These are phyloP conservation scores for Arthrobotrys musiformis DNA, from an alignment of 2,329 filamentous ascomycete species.

Conservation along the genomic window DNA sequence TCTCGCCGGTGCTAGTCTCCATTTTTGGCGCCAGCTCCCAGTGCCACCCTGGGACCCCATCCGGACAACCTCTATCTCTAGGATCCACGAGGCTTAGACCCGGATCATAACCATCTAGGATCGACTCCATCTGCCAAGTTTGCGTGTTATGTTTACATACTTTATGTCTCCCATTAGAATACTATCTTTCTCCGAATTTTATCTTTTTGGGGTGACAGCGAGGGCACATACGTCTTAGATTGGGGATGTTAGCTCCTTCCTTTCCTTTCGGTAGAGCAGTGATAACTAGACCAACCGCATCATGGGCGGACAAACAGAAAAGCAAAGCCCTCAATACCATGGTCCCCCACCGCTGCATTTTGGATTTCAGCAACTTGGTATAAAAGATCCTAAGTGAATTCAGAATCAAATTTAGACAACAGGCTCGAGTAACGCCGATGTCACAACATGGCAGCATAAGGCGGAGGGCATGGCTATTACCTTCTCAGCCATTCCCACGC, in stretches of 20 bases:
- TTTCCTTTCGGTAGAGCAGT: conserved; percentile 7
- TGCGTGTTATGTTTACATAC: conserved; percentile 7
- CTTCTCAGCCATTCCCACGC: no score
- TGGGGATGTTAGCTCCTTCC: not conserved
- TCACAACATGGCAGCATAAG: no score
- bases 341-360: no score
- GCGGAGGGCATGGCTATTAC: no score
- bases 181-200: no score
- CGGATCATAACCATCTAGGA: not conserved
- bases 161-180: not conserved
- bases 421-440: no score
- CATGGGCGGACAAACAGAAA: not conserved
- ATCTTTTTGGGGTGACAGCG: not conserved
- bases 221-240: conserved; percentile 9
- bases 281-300: conserved; percentile 4
- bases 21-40: conserved; percentile 28
- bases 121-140: not conserved
- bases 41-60: conserved; percentile 11
- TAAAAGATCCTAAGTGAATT: no score
- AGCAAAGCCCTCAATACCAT: no score
- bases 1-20: conserved; percentile 14
- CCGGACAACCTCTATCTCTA: not conserved
- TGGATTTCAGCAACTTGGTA: no score
- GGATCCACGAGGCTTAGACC: conserved; percentile 12
- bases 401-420: no score